A percentile compares a stretch with the other conserved stretches of the same genome.
These are phyloP conservation scores for Musa itinerans DNA, from an alignment of 176 grass and related monocot genomes.

Conservation along the genomic window DNA sequence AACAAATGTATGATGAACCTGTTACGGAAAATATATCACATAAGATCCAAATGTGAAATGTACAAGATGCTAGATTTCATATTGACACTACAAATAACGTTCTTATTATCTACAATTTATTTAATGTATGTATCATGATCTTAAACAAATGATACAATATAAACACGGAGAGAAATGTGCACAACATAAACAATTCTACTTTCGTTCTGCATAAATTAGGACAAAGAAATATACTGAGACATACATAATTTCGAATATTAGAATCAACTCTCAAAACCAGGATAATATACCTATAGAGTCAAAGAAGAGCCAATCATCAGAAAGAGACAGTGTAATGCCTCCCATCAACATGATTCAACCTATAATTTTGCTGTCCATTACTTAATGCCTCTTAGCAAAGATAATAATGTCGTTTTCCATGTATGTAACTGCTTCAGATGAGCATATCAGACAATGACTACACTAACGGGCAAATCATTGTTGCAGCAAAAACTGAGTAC, in stretches of 20 bases:
- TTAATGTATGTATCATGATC: neutral
- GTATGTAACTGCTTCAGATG: no score
- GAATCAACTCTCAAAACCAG: no score
- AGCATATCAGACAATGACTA: neutral
- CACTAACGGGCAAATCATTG: neutral
- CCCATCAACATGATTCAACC: neutral
- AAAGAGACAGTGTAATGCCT: neutral
- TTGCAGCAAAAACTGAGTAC: no score
- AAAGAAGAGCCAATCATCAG: neutral
- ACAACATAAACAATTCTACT: no score
- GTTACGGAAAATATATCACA: neutral
- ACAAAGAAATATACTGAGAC: no score
- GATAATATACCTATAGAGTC: neutral
- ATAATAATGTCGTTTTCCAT: neutral
- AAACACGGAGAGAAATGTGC: neutral
- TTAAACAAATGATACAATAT: neutral
- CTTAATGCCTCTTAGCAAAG: neutral
- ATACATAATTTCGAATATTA: no score
- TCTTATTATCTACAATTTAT: no score
- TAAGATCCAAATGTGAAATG: neutral
- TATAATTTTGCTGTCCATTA: neutral
- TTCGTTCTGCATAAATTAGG: no score
- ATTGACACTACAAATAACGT: no score
- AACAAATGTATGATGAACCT: constrained; percentile 5
- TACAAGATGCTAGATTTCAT: no score